A percentile compares a stretch with the other conserved stretches of the same genome.
Conservation (phyloP, 1,284 basidiomycete genomes). For the Peniophora sp. region DNA sequence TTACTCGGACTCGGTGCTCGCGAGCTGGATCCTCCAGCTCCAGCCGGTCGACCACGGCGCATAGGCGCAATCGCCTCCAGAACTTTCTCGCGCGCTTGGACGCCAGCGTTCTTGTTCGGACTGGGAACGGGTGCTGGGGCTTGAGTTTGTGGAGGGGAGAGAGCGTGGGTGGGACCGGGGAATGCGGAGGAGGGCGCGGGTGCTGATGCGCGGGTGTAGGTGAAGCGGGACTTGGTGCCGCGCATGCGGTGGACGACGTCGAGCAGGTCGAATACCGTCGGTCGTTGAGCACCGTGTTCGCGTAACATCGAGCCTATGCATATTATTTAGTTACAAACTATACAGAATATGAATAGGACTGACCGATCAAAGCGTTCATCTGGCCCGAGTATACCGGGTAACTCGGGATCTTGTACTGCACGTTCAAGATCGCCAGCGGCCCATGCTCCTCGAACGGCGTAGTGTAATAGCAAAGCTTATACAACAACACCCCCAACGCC, state of each 20-base stretch:
- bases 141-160: slow-evolving; percentile 9
- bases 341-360: slow-evolving; percentile 18
- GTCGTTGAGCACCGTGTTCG: slow-evolving; percentile 78
- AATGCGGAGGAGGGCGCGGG: slow-evolving; percentile 19
- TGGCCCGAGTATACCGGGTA: slow-evolving; percentile 89
- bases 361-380: slow-evolving; percentile 85
- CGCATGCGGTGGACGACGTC: slow-evolving; percentile 72
- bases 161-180: slow-evolving; percentile 22
- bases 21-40: slow-evolving; percentile 23
- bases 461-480: slow-evolving; percentile 95
- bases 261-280: slow-evolving; percentile 77
- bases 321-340: slow-evolving; percentile 6
- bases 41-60: slow-evolving; percentile 61
- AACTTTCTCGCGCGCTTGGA: slow-evolving; percentile 65
- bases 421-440: slow-evolving; percentile 92
- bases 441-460: slow-evolving; percentile 98
- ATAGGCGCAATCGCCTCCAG: slow-evolving; percentile 72
- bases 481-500: slow-evolving; percentile 72
- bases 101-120: slow-evolving; percentile 34
- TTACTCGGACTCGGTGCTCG: slow-evolving; percentile 14
- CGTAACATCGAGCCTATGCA: slow-evolving; percentile 75
- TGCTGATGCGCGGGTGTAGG: slow-evolving; percentile 51
- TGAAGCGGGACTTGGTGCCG: slow-evolving; percentile 73
- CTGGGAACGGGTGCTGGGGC: slow-evolving; percentile 16
- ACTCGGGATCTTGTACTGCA: slow-evolving; percentile 89